These are phyloP conservation scores for Saccharomyces hybrid DNA, from an alignment of 1,139 yeast species.

Conservation along the genomic window DNA sequence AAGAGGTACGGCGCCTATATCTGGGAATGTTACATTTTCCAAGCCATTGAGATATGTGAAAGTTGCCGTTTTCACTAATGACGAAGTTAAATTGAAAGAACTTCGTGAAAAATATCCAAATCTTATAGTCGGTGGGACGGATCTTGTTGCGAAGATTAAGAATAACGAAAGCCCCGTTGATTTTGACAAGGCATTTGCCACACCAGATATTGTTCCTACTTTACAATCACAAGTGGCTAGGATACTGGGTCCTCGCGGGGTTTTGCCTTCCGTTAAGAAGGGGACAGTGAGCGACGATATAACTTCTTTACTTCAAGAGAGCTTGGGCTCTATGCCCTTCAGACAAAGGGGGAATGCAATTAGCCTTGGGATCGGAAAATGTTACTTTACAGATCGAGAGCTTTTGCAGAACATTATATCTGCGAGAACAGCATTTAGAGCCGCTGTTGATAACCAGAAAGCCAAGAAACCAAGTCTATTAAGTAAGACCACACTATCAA, in stretches of 20 bases:
- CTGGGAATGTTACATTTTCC: slow-evolving; percentile 73
- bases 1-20: slow-evolving; percentile 67
- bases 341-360: slow-evolving; percentile 55
- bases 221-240: slow-evolving; percentile 60
- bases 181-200: slow-evolving; percentile 75
- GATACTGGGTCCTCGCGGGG: slow-evolving; percentile 77
- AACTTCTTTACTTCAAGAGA: slow-evolving; percentile 43
- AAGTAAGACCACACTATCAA: slow-evolving; percentile 61
- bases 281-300: slow-evolving; percentile 80
- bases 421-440: slow-evolving; percentile 57
- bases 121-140: slow-evolving; percentile 58
- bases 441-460: slow-evolving; percentile 47
- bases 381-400: slow-evolving; percentile 71
- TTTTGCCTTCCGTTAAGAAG: slow-evolving; percentile 80
- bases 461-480: slow-evolving; percentile 61
- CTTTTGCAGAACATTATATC: slow-evolving; percentile 64
- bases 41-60: slow-evolving; percentile 58
- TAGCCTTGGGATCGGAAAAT: slow-evolving; percentile 67
- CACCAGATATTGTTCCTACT: slow-evolving; percentile 64
- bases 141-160: slow-evolving; percentile 55
- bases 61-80: slow-evolving; percentile 61
- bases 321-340: slow-evolving; percentile 63
- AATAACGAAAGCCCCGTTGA: slow-evolving; percentile 48
- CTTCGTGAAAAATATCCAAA: slow-evolving; percentile 46
- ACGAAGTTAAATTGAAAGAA: slow-evolving; percentile 43